Base-by-base conservation (phyloP, 106 monocot species). In the Posidonia australis region DNA sequence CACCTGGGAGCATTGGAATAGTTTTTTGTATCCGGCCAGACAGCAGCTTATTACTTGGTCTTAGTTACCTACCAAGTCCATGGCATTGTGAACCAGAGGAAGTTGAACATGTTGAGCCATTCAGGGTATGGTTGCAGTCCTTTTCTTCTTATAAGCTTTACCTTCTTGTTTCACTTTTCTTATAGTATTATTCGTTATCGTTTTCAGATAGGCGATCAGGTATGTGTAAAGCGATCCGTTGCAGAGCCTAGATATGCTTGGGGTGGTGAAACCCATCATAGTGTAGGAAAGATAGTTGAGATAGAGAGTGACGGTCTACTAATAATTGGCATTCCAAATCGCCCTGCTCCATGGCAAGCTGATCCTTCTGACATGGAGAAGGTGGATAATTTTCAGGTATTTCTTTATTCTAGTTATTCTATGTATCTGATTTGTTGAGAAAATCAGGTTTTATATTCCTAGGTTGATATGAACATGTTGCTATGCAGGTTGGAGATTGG, bases 351-450 rank as follows among this genome's bases (percentile, higher is more conserved):
- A 42, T 98, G 98, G 98, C 91, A 98, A 74, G 91, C 98, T 32
- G 98, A 98, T 85, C 98, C 98, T 60, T 98, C 91, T 64, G 98
- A 98, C 71, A 87, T 98, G 91, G 91, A 98, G 74, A 98, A 88
- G 73, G 91, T 98, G 45, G 91, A 98, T 66, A 81, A 70, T 26
- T 85, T 98, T 75, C 87, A 88, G 87, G 98, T 98, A 84, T n/a
- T 52, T 21, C 6, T 30, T 36, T 19, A 31, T 58, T 67, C 7
- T 31, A 29, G 16, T 10, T 41, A 57, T 20, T 52, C 13, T 21
- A n/a, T 5, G 6, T 43, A 19, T 68, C 10, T 9, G 5, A 12
- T 68, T 13, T 55, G 53, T 30, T 23, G 11, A 36, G 36, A 36
- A 4, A 36, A 7, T 36, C 7, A 7, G 36, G 7, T 36, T 7